These are phyloP conservation scores for Hapsidospora chrysogenum DNA, from an alignment of 495 filamentous ascomycete species.

Conservation along the genomic window DNA sequence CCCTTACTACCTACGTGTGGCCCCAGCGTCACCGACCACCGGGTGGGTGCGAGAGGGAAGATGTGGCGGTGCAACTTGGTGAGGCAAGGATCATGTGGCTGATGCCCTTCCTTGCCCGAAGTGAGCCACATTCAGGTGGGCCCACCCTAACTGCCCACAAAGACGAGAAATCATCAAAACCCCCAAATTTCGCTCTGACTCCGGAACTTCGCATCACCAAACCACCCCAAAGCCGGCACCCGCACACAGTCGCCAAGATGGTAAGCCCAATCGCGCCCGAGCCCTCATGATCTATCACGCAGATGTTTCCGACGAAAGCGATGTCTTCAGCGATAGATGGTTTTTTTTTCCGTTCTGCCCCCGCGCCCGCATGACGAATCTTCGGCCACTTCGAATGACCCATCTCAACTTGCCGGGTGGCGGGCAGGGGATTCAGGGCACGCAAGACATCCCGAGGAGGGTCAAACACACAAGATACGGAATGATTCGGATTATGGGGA, in stretches of 20 bases:
- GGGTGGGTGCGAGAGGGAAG: no score
- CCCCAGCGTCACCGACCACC: background rate
- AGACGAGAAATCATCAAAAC: constrained; percentile 4
- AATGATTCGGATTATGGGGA: no score
- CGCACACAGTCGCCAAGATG: constrained; percentile 4
- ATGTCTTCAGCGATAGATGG: background rate
- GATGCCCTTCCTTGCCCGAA: background rate
- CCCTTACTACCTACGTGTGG: no score
- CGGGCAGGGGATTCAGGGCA: no score
- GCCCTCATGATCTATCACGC: no score
- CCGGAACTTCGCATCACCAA: constrained; percentile 4
- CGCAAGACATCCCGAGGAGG: no score
- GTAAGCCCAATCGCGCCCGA: no score
- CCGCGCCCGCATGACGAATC: no score
- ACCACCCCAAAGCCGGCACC: constrained; percentile 1
- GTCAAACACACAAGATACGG: no score
- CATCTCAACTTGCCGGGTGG: no score
- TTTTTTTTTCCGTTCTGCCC: no score
- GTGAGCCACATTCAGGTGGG: constrained; percentile 1
- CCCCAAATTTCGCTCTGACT: constrained; percentile 3
- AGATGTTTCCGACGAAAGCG: background rate
- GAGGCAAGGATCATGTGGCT: background rate
- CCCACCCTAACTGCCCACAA: constrained; percentile 4
- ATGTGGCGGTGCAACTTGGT: background rate
- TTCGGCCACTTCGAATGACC: no score